These are phyloP conservation scores for Leccinellum rugosiceps DNA, from an alignment of 768 basidiomycete species.

Conservation along the genomic window DNA sequence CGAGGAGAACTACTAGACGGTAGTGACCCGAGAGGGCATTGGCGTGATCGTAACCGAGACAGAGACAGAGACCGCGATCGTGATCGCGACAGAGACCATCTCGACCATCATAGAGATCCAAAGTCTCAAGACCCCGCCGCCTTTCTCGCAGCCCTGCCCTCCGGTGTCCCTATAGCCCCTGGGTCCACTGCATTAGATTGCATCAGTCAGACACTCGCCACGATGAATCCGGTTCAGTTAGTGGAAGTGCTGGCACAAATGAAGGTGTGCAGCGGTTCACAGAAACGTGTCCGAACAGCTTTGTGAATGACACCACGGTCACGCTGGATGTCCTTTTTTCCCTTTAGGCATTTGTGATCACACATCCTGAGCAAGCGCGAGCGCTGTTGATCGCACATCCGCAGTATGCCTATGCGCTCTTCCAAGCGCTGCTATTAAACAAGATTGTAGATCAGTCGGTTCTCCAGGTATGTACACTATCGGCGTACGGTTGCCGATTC, in stretches of 20 bases:
- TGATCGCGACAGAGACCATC: conserved; percentile 43
- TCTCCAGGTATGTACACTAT: conserved; percentile 54
- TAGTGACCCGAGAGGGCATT: conserved; percentile 39
- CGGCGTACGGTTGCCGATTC: conserved; percentile 8
- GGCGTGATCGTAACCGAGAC: conserved; percentile 47
- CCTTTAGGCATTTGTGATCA: conserved; percentile 83
- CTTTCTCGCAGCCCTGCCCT: conserved; percentile 67
- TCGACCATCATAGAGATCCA: conserved; percentile 32
- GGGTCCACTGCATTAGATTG: conserved; percentile 74
- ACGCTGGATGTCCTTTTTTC: conserved; percentile 39
- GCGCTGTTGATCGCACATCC: conserved; percentile 78
- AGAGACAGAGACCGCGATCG: conserved; percentile 51
- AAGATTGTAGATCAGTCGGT: conserved; percentile 89
- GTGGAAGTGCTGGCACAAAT: conserved; percentile 96
- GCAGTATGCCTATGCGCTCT: conserved; percentile 92
- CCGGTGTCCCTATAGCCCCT: conserved; percentile 69
- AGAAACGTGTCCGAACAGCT: conserved; percentile 17
- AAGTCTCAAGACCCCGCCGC: conserved; percentile 41
- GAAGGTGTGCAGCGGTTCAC: conserved; percentile 65
- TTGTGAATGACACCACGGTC: conserved; percentile 18
- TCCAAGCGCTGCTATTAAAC: conserved; percentile 90
- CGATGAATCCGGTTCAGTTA: conserved; percentile 77
- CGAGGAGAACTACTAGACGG: conserved; percentile 78
- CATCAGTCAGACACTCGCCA: conserved; percentile 83
- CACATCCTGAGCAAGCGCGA: conserved; percentile 86